A percentile compares a stretch with the other conserved stretches of the same genome.
Evolutionary conservation across 176 grass and related monocot genomes (phyloP).

Genomic region (Tillandsia leiboldiana): DNA sequence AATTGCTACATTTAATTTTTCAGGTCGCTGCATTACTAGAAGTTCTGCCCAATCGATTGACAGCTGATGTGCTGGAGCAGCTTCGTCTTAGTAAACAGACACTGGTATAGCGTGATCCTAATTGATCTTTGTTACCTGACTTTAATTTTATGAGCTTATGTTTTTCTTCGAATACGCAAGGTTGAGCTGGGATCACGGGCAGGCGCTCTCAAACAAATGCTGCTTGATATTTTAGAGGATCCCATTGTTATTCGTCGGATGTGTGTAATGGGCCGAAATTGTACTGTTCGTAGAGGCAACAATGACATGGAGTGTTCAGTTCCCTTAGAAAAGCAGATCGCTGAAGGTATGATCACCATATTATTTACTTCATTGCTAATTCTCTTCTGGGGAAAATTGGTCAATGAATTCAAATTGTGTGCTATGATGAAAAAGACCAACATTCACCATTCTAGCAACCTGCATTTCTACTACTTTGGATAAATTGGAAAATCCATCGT

Average conservation of each 20-base stretch:
- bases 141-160: conserved; percentile 9
- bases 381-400: neutral
- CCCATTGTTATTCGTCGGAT: conserved; percentile 90
- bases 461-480: too few relatives aligned
- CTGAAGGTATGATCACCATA: conserved; percentile 52
- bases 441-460: too few relatives aligned
- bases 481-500: too few relatives aligned
- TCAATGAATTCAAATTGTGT: neutral
- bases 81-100: conserved; percentile 96
- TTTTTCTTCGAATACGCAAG: conserved; percentile 38
- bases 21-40: conserved; percentile 85
- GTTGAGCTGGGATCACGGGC: conserved; percentile 93
- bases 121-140: neutral
- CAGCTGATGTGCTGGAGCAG: conserved; percentile 87
- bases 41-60: conserved; percentile 91
- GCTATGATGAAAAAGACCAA: too few relatives aligned
- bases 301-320: conserved; percentile 63
- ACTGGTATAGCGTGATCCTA: conserved; percentile 33
- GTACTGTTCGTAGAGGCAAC: conserved; percentile 43
- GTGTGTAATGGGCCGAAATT: conserved; percentile 95
- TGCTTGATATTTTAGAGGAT: conserved; percentile 87
- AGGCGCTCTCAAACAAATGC: conserved; percentile 95
- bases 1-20: conserved; percentile 10
- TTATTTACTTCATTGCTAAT: conserved; percentile 6
- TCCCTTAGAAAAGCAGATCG: conserved; percentile 78